Base-by-base conservation (phyloP, 2,329 filamentous ascomycete species). In the Xylariaceae sp. region DNA sequence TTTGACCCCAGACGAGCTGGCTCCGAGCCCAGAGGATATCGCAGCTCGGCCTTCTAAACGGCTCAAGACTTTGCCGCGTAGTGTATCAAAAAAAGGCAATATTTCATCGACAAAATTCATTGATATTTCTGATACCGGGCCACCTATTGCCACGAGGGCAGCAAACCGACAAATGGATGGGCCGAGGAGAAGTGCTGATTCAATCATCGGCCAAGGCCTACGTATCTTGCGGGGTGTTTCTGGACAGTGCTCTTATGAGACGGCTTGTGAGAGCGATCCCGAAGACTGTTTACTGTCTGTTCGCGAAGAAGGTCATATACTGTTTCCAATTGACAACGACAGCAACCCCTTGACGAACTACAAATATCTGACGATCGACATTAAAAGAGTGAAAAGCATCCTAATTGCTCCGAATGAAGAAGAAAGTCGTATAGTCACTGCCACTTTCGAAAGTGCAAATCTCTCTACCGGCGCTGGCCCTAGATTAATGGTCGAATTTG, bases 401-500 rank as follows among this genome's bases (percentile, higher is more conserved):
- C 37, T 49, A 10, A 19, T 29, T n/a, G n/a, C n/a, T 9, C 19
- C 52, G 29, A 12, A 7, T 4, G 3, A 37, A 22, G 8, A 22
- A 10, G 34, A 47, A 13, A 47, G 53, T 40, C 29, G 29, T 39
- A 55, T 67, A 49, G 47, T 57, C 19, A 22, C 3, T 3, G 51
- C 67, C 43, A 8, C 0, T 0, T 61, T 50, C 13, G 22, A 9
- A 1, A 19, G 47, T 22, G 0, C 21, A 12, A 50, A 59, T 9
- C 37, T 56, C 18, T 9, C 30, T 2, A 53, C 32, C 5, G 53
- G 58, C 37, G 49, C 42, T 18, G 46, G 48, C 8, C 19, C 54
- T n/a, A 65, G 50, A 51, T 39, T 68, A 18, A 32, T 62, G n/a
- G 30, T 68, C 16, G 63, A 67, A 37, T 65, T 69, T 22, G 50